These are phyloP conservation scores for Aspergillus sergii DNA, from an alignment of 2,329 filamentous ascomycete species.

Conservation along the genomic window DNA sequence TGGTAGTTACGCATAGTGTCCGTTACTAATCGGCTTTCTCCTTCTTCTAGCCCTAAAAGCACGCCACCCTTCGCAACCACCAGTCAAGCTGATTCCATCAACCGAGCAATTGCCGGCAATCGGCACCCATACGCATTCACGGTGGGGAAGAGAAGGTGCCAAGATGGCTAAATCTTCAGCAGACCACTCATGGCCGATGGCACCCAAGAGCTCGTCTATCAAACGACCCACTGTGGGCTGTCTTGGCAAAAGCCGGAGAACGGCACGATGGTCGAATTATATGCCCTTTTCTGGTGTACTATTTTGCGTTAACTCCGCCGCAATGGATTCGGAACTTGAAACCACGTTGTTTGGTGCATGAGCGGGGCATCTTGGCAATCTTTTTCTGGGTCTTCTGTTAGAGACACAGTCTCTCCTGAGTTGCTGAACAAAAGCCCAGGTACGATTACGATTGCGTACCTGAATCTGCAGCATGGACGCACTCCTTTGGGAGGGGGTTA, in stretches of 20 bases:
- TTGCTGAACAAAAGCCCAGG: not conserved
- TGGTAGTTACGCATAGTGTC: not conserved
- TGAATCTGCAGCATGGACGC: not conserved
- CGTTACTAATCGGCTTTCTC: not conserved
- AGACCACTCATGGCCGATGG: not conserved
- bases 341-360: constrained; percentile 5
- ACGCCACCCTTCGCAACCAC: not conserved
- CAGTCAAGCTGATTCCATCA: not conserved
- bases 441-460: not conserved
- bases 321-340: constrained; percentile 3
- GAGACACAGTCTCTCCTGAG: not conserved
- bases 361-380: constrained; percentile 5
- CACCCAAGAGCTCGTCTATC: not conserved
- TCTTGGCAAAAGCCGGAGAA: not conserved
- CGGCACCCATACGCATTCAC: not conserved
- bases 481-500: not conserved
- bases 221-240: not conserved
- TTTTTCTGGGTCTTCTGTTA: not conserved
- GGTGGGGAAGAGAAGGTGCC: not conserved
- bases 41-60: not conserved
- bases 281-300: no score
- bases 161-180: not conserved
- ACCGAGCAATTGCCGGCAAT: not conserved
- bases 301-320: not conserved
- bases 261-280: not conserved